Evolutionary conservation across 768 basidiomycete genomes (phyloP).

Genomic region (Tulasnella sp.): DNA sequence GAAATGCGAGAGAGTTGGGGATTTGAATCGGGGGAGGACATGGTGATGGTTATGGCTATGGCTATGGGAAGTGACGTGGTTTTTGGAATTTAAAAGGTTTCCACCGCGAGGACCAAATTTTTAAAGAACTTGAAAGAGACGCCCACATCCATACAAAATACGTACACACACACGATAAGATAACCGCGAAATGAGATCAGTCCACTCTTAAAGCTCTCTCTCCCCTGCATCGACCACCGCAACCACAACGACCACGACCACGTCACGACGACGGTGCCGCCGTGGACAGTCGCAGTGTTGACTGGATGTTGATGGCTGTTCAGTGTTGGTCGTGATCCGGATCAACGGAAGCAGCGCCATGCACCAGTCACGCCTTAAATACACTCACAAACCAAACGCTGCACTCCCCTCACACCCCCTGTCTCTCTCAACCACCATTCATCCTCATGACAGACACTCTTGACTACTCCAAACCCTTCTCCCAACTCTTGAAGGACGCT

Average conservation of each 20-base stretch:
- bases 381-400: background rate
- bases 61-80: background rate
- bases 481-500: constrained; percentile 35
- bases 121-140: background rate
- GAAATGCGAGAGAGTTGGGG: background rate
- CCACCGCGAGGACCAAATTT: background rate
- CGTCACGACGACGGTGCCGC: no score
- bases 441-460: constrained; percentile 29
- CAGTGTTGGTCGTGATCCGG: no score
- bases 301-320: background rate
- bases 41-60: background rate
- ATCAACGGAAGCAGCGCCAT: background rate
- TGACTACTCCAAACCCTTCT: constrained; percentile 31
- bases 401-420: background rate
- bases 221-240: background rate
- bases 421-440: constrained; percentile 35
- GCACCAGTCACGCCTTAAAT: background rate
- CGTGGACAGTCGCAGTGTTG: no score
- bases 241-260: background rate
- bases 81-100: background rate
- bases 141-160: background rate
- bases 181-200: background rate
- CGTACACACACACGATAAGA: background rate
- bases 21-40: background rate
- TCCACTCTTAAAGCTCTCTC: background rate